Evolutionary conservation across 345 rosid genomes (phyloP).

Genomic region (Brassica rapa): DNA sequence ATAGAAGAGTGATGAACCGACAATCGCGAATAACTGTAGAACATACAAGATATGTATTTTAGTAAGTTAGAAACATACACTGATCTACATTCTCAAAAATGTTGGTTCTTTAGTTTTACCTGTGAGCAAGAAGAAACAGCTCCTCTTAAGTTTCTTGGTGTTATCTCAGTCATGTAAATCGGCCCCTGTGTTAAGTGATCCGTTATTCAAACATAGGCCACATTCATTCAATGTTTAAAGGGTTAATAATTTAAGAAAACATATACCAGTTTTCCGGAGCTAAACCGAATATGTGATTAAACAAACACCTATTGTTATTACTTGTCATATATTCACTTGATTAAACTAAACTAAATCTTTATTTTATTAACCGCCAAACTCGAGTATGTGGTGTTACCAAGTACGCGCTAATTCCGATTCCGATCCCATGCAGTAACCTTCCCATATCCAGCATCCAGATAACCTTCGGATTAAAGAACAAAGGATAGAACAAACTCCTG

Average conservation of each 20-base stretch:
- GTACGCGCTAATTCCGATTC: conserved; percentile 67
- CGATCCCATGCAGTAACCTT: conserved; percentile 64
- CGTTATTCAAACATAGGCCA: neutral
- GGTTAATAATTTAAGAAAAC: neutral
- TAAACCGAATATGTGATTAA: neutral
- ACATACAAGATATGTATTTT: neutral
- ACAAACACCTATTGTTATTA: neutral
- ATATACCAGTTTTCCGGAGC: neutral
- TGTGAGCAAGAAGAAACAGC: conserved; percentile 27
- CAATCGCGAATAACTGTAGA: conserved; percentile 20
- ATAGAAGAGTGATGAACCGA: conserved; percentile 35
- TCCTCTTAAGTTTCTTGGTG: conserved; percentile 40
- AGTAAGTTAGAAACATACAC: neutral
- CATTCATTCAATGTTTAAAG: neutral
- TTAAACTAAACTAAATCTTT: neutral
- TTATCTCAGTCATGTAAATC: conserved; percentile 35
- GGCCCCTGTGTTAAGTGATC: conserved; percentile 33
- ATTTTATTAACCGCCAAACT: neutral
- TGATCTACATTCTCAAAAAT: neutral
- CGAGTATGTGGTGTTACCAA: conserved; percentile 51
- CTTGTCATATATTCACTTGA: neutral
- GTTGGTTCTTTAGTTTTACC: conserved; percentile 23
- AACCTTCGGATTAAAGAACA: conserved; percentile 39
- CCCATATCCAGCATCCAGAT: conserved; percentile 66
- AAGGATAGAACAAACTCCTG: neutral